phyloP scores from a whole-genome alignment of 495 filamentous ascomycete species.

The Xylaria palmicola region DNA sequence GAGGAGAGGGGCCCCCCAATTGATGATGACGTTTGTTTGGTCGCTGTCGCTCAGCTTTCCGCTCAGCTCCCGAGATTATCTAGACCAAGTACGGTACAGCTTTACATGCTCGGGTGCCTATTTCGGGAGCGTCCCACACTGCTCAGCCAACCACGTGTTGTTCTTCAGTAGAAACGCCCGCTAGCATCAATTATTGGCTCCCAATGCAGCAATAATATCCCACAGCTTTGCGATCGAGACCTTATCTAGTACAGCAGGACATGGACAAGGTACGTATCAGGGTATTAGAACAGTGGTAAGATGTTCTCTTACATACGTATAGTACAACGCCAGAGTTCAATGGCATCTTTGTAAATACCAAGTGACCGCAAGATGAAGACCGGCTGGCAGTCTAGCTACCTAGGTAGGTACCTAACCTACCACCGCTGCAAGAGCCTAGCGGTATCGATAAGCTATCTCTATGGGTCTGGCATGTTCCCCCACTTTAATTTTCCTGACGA shows the following conservation, averaged over 20 bases:
- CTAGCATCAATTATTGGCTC: neutral
- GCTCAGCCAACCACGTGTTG: neutral
- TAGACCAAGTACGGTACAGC: too few relatives aligned
- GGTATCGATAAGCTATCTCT: constrained; percentile 6
- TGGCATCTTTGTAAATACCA: too few relatives aligned
- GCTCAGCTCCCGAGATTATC: neutral
- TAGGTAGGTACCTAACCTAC: neutral
- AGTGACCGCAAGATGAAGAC: too few relatives aligned
- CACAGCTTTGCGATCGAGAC: neutral
- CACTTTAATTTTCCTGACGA: neutral
- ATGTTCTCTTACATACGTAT: too few relatives aligned
- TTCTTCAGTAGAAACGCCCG: neutral
- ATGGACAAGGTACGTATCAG: neutral
- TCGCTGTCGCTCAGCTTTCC: neutral
- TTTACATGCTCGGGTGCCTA: too few relatives aligned
- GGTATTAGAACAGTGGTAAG: too few relatives aligned
- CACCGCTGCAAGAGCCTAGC: neutral
- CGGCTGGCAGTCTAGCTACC: too few relatives aligned
- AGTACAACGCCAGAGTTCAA: too few relatives aligned
- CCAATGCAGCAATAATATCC: neutral
- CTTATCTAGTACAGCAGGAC: too few relatives aligned
- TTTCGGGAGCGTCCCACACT: neutral
- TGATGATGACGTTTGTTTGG: constrained; percentile 2
- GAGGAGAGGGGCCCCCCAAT: neutral
- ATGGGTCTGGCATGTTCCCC: neutral